These are phyloP conservation scores for Podospora bellae-mahoneyi DNA, from an alignment of 495 filamentous ascomycete genomes.

Conservation along the genomic window DNA sequence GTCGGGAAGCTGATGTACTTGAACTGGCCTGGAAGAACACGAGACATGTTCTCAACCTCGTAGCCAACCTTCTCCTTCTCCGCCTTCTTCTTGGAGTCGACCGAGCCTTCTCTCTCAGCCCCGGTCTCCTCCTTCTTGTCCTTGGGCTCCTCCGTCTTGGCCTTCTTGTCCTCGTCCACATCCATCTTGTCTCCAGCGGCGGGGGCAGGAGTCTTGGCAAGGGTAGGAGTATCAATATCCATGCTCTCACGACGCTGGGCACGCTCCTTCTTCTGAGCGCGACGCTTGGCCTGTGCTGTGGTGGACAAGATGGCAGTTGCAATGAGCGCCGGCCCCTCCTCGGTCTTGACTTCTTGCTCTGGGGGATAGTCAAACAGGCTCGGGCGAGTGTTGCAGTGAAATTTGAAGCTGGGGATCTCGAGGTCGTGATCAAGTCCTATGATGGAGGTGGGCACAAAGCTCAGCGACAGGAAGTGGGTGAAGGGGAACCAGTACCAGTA, in stretches of 20 bases:
- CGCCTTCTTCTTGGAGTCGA: slow-evolving; percentile 69
- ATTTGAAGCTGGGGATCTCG: slow-evolving; percentile 92
- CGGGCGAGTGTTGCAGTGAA: slow-evolving; percentile 88
- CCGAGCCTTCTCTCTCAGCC: slow-evolving; percentile 56
- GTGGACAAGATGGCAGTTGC: slow-evolving; percentile 96
- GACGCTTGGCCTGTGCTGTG: slow-evolving; percentile 92
- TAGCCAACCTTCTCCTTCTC: slow-evolving; percentile 98
- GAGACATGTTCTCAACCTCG: slow-evolving; percentile 93
- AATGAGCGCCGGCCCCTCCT: slow-evolving; percentile 90
- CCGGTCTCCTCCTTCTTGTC: slow-evolving; percentile 53
- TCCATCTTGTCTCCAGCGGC: slow-evolving; percentile 81
- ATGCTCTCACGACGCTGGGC: slow-evolving; percentile 76
- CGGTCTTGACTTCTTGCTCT: slow-evolving; percentile 87
- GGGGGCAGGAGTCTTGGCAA: slow-evolving; percentile 65
- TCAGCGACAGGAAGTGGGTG: slow-evolving; percentile 92
- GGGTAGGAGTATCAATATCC: slow-evolving; percentile 79
- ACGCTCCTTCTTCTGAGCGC: slow-evolving; percentile 72
- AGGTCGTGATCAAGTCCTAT: slow-evolving; percentile 92
- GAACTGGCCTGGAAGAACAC: slow-evolving; percentile 88
- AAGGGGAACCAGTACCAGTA: slow-evolving; percentile 99
- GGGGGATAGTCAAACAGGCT: slow-evolving; percentile 98
- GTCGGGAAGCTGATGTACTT: slow-evolving; percentile 92
- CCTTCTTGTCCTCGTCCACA: slow-evolving; percentile 62
- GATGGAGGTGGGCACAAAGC: slow-evolving; percentile 89
- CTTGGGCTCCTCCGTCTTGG: slow-evolving; percentile 62